Base-by-base conservation (phyloP, 1,284 basidiomycete species). In the Rhodotorula sp. region DNA sequence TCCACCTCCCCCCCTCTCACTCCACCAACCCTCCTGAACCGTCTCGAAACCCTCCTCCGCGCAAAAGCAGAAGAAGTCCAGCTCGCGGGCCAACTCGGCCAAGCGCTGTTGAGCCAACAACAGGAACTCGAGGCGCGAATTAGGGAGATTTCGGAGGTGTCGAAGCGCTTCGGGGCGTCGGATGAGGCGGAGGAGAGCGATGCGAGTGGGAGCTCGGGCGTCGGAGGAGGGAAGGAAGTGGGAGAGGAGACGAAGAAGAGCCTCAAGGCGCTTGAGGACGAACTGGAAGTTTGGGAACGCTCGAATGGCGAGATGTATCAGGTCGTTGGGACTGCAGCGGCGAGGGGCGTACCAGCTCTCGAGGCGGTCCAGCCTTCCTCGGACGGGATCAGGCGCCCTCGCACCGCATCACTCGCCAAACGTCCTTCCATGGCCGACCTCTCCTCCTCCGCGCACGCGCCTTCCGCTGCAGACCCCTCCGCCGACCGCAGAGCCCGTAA, bases 111-210 rank as follows among this genome's bases (percentile, higher is more conserved):
- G 71, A 86, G 87, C 34, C 94, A 96, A 83, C 92, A 92, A 81
- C 88, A 90, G 81, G 91, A 95, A 79, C 86, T 96, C 71, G 91
- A 94, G 81, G 87, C 90, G 76, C 86, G 91, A 57, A 91, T 96
- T 71, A 84, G 86, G 59, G 89, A 89, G 74, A 84, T 96, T 64
- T 88, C 91, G n/a, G 70, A 76, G 34, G 68, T 72, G 20, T 64
- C 64, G 15, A 62, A 68, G 15, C 63, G 67, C 13, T 72, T 66
- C 39, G 70, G 62, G 17, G 54, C 46, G 82, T 70, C 79, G 78
- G 44, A 85, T 86, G 55, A 48, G 61, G 52, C n/a, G 39, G 60
- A 61, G 36, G 85, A 86, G 70, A 86, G 87, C 64, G 86, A 47
- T 76, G 72, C 61, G 80, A 84, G 24, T 44, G 39, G 39, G 39